Conservation (phyloP, 306 rosid species). For the Prunus armeniaca region DNA sequence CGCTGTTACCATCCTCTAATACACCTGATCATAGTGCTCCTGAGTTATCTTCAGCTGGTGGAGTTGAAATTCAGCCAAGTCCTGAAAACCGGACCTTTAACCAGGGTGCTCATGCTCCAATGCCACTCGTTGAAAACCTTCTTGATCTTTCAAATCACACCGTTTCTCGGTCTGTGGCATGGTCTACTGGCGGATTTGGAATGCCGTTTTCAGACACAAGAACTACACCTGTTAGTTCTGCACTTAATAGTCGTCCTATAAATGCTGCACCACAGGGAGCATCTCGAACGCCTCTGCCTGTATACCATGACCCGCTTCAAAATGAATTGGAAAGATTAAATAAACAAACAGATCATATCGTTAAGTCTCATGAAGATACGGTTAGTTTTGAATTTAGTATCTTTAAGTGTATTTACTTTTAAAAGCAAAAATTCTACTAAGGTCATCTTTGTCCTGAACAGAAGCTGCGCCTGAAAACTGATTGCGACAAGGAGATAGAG, state of each 20-base stretch:
- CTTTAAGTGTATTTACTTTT: conserved; percentile 7
- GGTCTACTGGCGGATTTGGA: conserved; percentile 23
- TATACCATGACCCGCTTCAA: conserved; percentile 52
- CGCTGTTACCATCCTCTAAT: conserved; percentile 25
- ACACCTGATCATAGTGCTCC: conserved; percentile 20
- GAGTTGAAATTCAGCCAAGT: conserved; percentile 25
- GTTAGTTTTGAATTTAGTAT: conserved; percentile 42
- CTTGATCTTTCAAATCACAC: conserved; percentile 15
- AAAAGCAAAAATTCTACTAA: conserved; percentile 12
- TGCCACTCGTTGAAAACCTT: conserved; percentile 23
- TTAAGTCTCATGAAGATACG: conserved; percentile 39
- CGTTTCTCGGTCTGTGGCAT: conserved; percentile 18
- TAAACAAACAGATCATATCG: conserved; percentile 32
- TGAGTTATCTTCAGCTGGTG: conserved; percentile 19
- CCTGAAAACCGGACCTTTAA: conserved; percentile 7
- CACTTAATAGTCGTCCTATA: conserved; percentile 36
- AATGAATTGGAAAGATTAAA: conserved; percentile 54
- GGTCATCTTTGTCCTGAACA: conserved; percentile 37
- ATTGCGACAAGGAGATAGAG: conserved; percentile 58
- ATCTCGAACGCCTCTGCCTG: conserved; percentile 22
- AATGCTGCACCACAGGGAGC: conserved; percentile 36
- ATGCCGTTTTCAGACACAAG: conserved; percentile 28
- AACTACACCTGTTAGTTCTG: conserved; percentile 32
- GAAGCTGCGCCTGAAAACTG: conserved; percentile 53
- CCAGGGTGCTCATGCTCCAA: conserved; percentile 21